phyloP scores from a whole-genome alignment of 2,329 filamentous ascomycete species.

The Xylaria sp. region DNA sequence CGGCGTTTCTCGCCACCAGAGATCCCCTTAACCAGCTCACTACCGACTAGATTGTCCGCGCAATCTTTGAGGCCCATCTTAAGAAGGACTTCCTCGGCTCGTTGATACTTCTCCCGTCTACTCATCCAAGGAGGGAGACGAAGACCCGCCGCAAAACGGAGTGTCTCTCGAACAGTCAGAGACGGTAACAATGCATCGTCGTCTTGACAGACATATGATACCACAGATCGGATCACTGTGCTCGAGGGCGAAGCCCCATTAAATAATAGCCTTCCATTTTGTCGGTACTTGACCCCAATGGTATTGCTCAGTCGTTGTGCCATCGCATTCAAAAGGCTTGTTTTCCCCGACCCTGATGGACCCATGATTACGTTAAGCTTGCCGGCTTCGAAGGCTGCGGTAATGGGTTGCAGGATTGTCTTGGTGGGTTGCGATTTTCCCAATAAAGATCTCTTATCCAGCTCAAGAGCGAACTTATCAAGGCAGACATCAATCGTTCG shows the following conservation, averaged over 20 bases:
- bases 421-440: conserved; percentile 64
- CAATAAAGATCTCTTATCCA: conserved; percentile 68
- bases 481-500: conserved; percentile 73
- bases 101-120: conserved; percentile 70
- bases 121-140: conserved; percentile 77
- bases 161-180: conserved; percentile 78
- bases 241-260: conserved; percentile 75
- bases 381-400: conserved; percentile 73
- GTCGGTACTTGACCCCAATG: conserved; percentile 68
- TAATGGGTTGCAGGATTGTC: conserved; percentile 73
- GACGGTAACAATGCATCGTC: conserved; percentile 80
- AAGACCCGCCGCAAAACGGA: conserved; percentile 76
- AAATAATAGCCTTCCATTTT: conserved; percentile 72
- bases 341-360: conserved; percentile 81
- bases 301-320: conserved; percentile 72
- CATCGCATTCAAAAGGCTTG: conserved; percentile 78
- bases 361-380: conserved; percentile 82
- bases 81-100: conserved; percentile 76
- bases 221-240: conserved; percentile 75
- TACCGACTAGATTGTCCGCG: conserved; percentile 78
- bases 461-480: conserved; percentile 69
- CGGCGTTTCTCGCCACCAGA: conserved; percentile 82
- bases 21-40: conserved; percentile 78
- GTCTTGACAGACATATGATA: conserved; percentile 81
- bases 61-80: conserved; percentile 84